These are phyloP conservation scores for Pontederia paniculata DNA, from an alignment of 176 grass and related monocot species.

Conservation along the genomic window DNA sequence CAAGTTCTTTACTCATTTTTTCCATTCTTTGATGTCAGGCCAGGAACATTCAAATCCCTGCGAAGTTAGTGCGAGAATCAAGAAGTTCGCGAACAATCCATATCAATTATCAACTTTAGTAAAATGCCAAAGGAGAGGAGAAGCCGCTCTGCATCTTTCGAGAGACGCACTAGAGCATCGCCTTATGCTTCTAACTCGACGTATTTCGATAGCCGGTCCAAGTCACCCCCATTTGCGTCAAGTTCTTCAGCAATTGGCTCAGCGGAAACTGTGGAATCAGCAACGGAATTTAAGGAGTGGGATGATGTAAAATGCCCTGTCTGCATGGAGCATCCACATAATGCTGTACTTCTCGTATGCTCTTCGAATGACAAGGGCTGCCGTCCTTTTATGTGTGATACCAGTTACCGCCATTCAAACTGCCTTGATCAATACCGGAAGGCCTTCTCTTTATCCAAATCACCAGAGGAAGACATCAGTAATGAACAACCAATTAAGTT, in stretches of 20 bases:
- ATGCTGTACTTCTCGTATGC: slow-evolving; percentile 62
- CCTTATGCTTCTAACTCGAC: slow-evolving; percentile 22
- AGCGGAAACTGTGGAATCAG: neutral
- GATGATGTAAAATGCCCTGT: slow-evolving; percentile 64
- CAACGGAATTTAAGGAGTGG: slow-evolving; percentile 47
- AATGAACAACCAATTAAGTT: slow-evolving; percentile 28
- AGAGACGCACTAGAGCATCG: slow-evolving; percentile 18
- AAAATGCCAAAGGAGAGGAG: slow-evolving; percentile 78
- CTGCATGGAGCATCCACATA: slow-evolving; percentile 95
- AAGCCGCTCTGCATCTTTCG: slow-evolving; percentile 23
- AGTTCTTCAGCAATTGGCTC: slow-evolving; percentile 17
- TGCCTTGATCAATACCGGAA: slow-evolving; percentile 69
- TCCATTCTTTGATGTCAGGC: too few species aligned
- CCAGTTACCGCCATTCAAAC: slow-evolving; percentile 59
- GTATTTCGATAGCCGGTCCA: slow-evolving; percentile 11
- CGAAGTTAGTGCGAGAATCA: too few species aligned
- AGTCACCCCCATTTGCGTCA: neutral
- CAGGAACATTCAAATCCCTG: too few species aligned
- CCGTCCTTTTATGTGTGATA: slow-evolving; percentile 76
- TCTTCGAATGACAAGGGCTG: slow-evolving; percentile 70
- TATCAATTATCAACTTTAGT: neutral
- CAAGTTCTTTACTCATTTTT: too few species aligned
- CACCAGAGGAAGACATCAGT: slow-evolving; percentile 17
- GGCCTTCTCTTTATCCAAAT: slow-evolving; percentile 33
- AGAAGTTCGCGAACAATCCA: too few species aligned